Evolutionary conservation across 805 yeast species (phyloP), one percentile per base, ranked within the genome.

Genomic region (Candida argentea): DNA sequence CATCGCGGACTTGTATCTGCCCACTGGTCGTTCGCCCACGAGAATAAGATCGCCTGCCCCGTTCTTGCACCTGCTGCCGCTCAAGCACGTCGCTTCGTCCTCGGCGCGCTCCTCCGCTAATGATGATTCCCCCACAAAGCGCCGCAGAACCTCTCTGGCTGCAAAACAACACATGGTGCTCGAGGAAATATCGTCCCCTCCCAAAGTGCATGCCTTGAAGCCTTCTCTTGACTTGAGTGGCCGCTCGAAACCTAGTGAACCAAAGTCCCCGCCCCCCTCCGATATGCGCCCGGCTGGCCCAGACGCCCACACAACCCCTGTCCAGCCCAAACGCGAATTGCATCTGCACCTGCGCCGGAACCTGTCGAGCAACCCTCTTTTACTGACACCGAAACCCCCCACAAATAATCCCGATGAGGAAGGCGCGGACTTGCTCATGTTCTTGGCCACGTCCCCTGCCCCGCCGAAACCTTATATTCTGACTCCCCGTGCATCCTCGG

Each of bases 361-460:
- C 20, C 20, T 18, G 11, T n/a, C 10, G 11, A 31, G 36, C 3
- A 35, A 30, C 21, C 23, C 28, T 7, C 28, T 38, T 9, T 31
- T 38, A 12, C 48, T 48, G 24, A 61, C 67, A 1, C 67, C 68
- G 3, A 39, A 51, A 2, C 37, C 43, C 27, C 36, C 37, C 4
- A 23, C 17, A 23, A 28, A 25, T 24, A 25, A 22, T 16, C 28
- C 41, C 13, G 65, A 62, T 37, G 55, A 55, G 19, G 91, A 81
- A 51, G 94, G 93, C 9, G 94, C 93, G 1, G 89, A 79, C 48
- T 55, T 84, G 35, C 64, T 84, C 36, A 69, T 84, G 72, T 84
- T 72, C 50, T 59, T 84, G 40, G 93, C 94, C 2, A 79, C 87
- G 5, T 80, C 91, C 6, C 94, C 94, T 2, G 71, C 82, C 0